phyloP scores from a whole-genome alignment of 108 stramenopile genomes.

The Cyclotella choctawhatcheeana region DNA sequence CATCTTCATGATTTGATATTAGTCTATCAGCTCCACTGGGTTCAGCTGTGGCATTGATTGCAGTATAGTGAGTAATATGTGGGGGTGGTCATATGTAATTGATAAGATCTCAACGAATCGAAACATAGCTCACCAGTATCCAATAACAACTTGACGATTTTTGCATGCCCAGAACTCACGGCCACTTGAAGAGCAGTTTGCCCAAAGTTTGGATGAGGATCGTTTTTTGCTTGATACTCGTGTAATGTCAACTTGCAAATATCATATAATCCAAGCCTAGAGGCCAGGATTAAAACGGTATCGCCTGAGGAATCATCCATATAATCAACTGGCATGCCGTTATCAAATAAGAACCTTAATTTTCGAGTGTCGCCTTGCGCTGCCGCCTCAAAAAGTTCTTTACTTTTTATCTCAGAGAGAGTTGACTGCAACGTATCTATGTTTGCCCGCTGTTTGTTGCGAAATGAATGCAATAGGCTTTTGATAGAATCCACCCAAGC shows the following conservation, averaged over 20 bases:
- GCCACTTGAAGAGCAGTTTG: constrained; percentile 54
- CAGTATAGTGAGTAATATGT: neutral
- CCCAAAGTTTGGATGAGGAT: constrained; percentile 73
- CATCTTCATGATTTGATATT: constrained; percentile 66
- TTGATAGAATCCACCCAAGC: constrained; percentile 22
- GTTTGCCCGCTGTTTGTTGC: neutral
- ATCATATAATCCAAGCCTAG: constrained; percentile 60
- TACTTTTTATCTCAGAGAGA: constrained; percentile 2
- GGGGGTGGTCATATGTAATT: constrained; percentile 2
- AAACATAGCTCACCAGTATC: too few relatives aligned
- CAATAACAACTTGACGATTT: constrained; percentile 57
- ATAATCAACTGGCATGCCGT: constrained; percentile 42
- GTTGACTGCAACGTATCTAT: neutral
- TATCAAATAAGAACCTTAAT: constrained; percentile 40
- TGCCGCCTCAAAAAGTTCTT: constrained; percentile 34
- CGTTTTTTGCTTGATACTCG: constrained; percentile 64
- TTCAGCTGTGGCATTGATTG: constrained; percentile 40
- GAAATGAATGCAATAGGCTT: constrained; percentile 11
- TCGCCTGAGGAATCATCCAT: constrained; percentile 56
- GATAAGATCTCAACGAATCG: constrained; percentile 58
- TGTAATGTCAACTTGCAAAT: constrained; percentile 52
- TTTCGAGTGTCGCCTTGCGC: constrained; percentile 19
- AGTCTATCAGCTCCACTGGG: constrained; percentile 50
- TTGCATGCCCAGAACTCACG: constrained; percentile 58
- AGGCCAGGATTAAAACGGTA: constrained; percentile 66